Evolutionary conservation across 768 basidiomycete species (phyloP).

Genomic region (Termitomyces sp.): DNA sequence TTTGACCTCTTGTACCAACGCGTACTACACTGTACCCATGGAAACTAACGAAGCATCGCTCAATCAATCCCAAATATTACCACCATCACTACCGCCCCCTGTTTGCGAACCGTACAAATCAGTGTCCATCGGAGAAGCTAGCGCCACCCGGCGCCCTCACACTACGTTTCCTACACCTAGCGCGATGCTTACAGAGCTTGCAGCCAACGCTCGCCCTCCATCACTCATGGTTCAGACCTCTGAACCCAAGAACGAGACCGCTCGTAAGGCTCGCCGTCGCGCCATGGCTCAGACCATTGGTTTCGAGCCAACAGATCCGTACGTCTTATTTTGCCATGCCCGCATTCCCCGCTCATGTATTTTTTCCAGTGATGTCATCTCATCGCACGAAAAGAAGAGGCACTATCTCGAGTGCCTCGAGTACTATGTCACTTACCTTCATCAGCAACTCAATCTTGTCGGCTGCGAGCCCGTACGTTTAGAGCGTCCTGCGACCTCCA

Average conservation of each 20-base stretch:
- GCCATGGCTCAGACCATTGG: constrained; percentile 53
- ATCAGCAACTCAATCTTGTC: constrained; percentile 53
- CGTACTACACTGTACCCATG: neutral
- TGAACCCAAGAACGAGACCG: constrained; percentile 37
- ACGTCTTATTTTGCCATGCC: constrained; percentile 15
- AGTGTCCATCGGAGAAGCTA: constrained; percentile 3
- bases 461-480: constrained; percentile 43
- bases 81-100: neutral
- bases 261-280: constrained; percentile 57
- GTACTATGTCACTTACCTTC: constrained; percentile 64
- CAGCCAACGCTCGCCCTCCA: constrained; percentile 11
- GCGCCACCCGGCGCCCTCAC: constrained; percentile 18
- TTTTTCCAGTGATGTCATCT: constrained; percentile 57
- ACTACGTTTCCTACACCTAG: constrained; percentile 62
- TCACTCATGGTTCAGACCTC: neutral
- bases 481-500: constrained; percentile 45
- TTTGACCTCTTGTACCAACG: constrained; percentile 4
- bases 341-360: constrained; percentile 1
- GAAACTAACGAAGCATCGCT: neutral
- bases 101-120: constrained; percentile 7
- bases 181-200: constrained; percentile 52
- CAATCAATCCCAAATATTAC: neutral
- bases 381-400: constrained; percentile 76
- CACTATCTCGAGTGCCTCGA: constrained; percentile 73
- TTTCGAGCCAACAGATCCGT: constrained; percentile 63